These are phyloP conservation scores for Purpureocillium lavendulum DNA, from an alignment of 2,329 filamentous ascomycete species.

Conservation along the genomic window DNA sequence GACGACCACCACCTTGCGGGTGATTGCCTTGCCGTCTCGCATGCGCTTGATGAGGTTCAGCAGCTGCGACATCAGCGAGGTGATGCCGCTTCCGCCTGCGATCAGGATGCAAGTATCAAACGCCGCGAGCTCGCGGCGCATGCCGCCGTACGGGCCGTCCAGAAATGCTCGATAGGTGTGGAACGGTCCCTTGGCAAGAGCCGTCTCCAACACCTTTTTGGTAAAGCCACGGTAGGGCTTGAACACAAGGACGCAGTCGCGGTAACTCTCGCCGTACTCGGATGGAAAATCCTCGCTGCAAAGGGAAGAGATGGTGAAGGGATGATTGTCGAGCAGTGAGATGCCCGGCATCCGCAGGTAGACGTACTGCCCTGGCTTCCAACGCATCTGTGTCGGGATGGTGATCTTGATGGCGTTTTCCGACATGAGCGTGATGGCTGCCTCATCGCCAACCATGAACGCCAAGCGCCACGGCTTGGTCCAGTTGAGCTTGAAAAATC, in stretches of 20 bases:
- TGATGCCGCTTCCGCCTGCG: constrained; percentile 90
- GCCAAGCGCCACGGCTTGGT: constrained; percentile 68
- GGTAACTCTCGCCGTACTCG: constrained; percentile 77
- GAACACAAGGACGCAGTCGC: constrained; percentile 87
- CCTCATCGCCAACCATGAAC: constrained; percentile 85
- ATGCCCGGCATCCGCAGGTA: constrained; percentile 93
- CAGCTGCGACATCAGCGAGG: constrained; percentile 83
- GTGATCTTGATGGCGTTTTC: constrained; percentile 96
- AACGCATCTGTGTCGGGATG: constrained; percentile 84
- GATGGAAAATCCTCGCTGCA: constrained; percentile 92
- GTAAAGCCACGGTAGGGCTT: constrained; percentile 90
- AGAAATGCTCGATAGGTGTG: constrained; percentile 89
- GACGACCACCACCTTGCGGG: constrained; percentile 82
- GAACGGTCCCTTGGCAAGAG: constrained; percentile 77
- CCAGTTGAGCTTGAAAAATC: constrained; percentile 88
- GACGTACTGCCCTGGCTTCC: constrained; percentile 90
- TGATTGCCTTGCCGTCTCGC: constrained; percentile 89
- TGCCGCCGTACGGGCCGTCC: constrained; percentile 91
- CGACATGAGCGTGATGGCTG: constrained; percentile 78
- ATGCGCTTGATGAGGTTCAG: constrained; percentile 94
- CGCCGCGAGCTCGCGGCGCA: constrained; percentile 80
- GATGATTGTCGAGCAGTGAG: constrained; percentile 84
- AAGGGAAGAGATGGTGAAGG: constrained; percentile 87
- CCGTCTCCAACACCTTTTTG: constrained; percentile 70
- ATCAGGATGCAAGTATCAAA: constrained; percentile 93